phyloP scores from a whole-genome alignment of 2,329 filamentous ascomycete species.

The Rutstroemia sp. region DNA sequence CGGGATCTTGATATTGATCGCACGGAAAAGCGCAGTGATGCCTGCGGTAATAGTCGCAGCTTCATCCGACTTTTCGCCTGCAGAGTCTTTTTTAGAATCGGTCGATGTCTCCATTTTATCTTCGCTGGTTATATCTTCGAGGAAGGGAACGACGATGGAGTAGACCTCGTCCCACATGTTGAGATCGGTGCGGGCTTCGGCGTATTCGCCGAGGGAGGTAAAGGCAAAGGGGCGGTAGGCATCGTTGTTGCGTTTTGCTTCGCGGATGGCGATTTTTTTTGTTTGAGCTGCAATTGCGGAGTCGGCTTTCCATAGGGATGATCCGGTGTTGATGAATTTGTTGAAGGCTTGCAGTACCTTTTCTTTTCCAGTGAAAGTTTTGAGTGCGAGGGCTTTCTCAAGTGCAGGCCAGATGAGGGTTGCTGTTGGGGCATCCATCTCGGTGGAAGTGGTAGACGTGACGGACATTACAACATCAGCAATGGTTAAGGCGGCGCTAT shows the following conservation, averaged over 20 bases:
- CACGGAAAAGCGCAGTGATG: constrained; percentile 26
- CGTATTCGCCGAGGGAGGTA: constrained; percentile 62
- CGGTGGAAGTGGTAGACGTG: constrained; percentile 39
- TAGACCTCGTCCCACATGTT: constrained; percentile 63
- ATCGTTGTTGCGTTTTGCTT: constrained; percentile 89
- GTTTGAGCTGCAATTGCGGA: constrained; percentile 51
- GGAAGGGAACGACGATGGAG: constrained; percentile 52
- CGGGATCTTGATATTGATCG: constrained; percentile 24
- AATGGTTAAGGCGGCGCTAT: constrained; percentile 74
- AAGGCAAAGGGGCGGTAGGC: constrained; percentile 73
- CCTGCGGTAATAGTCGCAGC: constrained; percentile 26
- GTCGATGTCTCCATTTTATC: constrained; percentile 54
- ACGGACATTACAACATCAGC: constrained; percentile 66
- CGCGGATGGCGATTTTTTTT: constrained; percentile 74
- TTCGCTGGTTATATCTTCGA: constrained; percentile 51
- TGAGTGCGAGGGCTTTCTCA: constrained; percentile 74
- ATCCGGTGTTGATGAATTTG: constrained; percentile 62
- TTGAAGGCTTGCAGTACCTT: constrained; percentile 73
- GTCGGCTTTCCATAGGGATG: constrained; percentile 49
- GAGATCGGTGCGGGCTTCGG: constrained; percentile 58
- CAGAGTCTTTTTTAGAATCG: constrained; percentile 17
- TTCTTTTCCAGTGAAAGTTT: constrained; percentile 92
- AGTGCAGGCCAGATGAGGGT: constrained; percentile 71
- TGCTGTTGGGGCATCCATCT: constrained; percentile 53
- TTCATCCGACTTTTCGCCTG: constrained; percentile 20